Conservation (phyloP, 1,139 yeast species). For the Kodamaea arcana region DNA sequence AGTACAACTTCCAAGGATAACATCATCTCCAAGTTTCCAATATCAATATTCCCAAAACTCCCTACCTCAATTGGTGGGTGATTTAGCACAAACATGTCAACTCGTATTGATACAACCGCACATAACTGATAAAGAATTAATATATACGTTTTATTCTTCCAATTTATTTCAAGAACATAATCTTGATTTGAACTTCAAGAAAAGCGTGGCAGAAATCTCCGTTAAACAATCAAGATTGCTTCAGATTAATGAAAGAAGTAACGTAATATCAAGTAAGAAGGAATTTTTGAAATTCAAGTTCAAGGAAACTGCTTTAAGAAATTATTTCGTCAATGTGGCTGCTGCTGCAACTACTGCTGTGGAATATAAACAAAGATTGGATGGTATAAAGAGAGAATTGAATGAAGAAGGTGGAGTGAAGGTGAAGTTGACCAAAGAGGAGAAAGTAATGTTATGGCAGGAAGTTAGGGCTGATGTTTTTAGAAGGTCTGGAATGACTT, state of each 20-base stretch:
- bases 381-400: constrained; percentile 27
- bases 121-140: constrained; percentile 43
- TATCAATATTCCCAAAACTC: constrained; percentile 32
- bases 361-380: constrained; percentile 42
- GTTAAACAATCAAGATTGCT: constrained; percentile 47
- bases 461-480: constrained; percentile 47
- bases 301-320: constrained; percentile 46
- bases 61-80: constrained; percentile 43
- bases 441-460: constrained; percentile 47
- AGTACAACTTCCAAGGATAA: constrained; percentile 36
- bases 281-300: constrained; percentile 33
- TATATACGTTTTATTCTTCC: constrained; percentile 37
- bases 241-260: constrained; percentile 32
- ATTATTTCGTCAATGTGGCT: constrained; percentile 48
- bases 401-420: constrained; percentile 18
- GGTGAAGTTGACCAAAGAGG: constrained; percentile 37
- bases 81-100: constrained; percentile 39
- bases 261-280: constrained; percentile 27
- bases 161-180: constrained; percentile 47
- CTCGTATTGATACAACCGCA: constrained; percentile 39
- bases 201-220: constrained; percentile 49
- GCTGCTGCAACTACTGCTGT: constrained; percentile 55
- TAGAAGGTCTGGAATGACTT: constrained; percentile 39
- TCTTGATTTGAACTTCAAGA: constrained; percentile 41
- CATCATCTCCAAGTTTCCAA: constrained; percentile 34